Percentiles rank a stretch among this genome's conserved stretches.
These are phyloP conservation scores for Haplosporangium sp. DNA, from an alignment of 371 early-diverging fungal species.

Conservation along the genomic window DNA sequence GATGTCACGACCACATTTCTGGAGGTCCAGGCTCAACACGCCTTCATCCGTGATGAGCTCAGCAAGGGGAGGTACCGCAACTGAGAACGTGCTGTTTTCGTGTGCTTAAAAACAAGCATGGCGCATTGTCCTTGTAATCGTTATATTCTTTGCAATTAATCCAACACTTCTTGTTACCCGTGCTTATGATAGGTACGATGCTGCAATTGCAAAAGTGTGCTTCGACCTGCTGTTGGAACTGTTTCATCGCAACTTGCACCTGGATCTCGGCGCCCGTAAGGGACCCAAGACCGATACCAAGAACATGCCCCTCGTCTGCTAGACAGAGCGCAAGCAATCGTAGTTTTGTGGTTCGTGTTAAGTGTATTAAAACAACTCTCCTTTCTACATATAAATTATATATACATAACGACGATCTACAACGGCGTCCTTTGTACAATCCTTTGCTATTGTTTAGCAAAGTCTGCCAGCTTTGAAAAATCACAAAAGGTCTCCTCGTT, in stretches of 20 bases:
- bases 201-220: constrained; percentile 63
- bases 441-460: too few species aligned
- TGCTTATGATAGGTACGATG: constrained; percentile 66
- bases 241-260: constrained; percentile 61
- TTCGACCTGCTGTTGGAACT: constrained; percentile 64
- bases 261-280: constrained; percentile 51
- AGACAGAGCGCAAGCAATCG: background rate
- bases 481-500: constrained; percentile 14
- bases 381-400: background rate
- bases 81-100: too few species aligned
- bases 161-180: too few species aligned
- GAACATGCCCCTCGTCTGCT: constrained; percentile 41
- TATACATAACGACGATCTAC: too few species aligned
- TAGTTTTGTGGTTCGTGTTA: too few species aligned
- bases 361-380: background rate
- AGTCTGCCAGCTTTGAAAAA: constrained; percentile 5
- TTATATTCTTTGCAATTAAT: background rate
- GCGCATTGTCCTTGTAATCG: background rate
- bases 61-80: constrained; percentile 60
- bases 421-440: too few species aligned
- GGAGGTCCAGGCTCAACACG: constrained; percentile 68
- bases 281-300: constrained; percentile 33
- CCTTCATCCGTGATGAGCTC: constrained; percentile 68
- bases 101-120: too few species aligned
- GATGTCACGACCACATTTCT: constrained; percentile 60